phyloP scores from a whole-genome alignment of 2,329 filamentous ascomycete species.

The Aspergillus terreus region DNA sequence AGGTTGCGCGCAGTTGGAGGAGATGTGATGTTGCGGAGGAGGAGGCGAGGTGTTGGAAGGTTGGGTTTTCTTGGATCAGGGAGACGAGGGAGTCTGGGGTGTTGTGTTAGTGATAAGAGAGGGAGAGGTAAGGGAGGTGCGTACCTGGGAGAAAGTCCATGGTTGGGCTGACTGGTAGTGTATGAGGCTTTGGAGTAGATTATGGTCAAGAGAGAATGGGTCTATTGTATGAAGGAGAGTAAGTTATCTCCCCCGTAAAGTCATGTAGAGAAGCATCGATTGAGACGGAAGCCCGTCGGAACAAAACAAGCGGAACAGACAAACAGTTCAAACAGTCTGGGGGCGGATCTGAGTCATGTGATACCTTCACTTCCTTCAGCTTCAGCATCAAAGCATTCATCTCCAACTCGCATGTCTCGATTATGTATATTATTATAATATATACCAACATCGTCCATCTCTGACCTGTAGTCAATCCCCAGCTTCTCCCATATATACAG shows the following conservation, averaged over 20 bases:
- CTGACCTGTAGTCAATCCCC: too few species aligned
- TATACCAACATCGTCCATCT: too few species aligned
- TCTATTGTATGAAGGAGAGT: too few species aligned
- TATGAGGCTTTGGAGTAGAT: too few species aligned
- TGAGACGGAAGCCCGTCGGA: too few species aligned
- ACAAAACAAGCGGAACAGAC: background rate
- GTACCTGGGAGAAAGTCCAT: background rate
- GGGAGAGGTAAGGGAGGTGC: background rate
- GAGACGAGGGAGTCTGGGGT: conserved; percentile 11
- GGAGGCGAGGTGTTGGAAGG: conserved; percentile 14
- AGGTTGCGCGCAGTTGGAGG: conserved; percentile 8
- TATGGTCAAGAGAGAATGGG: too few species aligned
- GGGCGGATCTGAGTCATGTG: background rate
- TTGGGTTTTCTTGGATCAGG: conserved; percentile 13
- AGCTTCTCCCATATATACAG: conserved; percentile 6
- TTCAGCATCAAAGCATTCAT: background rate
- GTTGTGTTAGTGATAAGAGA: background rate
- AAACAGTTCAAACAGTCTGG: background rate
- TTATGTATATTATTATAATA: background rate
- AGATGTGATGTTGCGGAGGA: conserved; percentile 13
- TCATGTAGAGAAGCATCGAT: too few species aligned
- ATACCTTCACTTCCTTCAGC: background rate
- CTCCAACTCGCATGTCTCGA: background rate
- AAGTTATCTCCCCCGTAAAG: too few species aligned
- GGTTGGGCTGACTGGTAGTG: background rate